Conservation (phyloP, 2,329 filamentous ascomycete species). For the Sporothrix pallida region DNA sequence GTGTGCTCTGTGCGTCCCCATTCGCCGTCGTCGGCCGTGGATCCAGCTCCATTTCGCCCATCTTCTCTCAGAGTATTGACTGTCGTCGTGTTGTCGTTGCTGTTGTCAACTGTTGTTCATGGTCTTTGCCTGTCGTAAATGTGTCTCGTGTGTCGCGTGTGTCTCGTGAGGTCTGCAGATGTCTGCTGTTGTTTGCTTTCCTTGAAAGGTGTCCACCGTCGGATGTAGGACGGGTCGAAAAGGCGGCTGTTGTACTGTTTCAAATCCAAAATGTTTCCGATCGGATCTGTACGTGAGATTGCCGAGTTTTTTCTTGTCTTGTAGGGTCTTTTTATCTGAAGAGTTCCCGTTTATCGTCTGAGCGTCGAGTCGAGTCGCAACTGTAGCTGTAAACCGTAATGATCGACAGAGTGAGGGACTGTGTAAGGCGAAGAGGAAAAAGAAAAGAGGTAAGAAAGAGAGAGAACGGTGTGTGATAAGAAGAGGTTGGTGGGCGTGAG, state of each 20-base stretch:
- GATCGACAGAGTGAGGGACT: not conserved
- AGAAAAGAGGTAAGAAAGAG: not conserved
- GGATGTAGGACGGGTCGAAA: not conserved
- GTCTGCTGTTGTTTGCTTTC: too few species aligned
- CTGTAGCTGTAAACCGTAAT: not conserved
- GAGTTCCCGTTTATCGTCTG: too few species aligned
- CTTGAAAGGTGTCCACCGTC: too few species aligned
- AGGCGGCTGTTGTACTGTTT: not conserved
- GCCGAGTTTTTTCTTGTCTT: not conserved
- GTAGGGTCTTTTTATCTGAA: too few species aligned
- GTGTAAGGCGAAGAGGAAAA: not conserved
- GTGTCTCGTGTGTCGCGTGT: too few species aligned
- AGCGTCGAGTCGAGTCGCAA: too few species aligned
- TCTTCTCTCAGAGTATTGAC: not conserved
- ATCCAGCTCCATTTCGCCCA: slow-evolving; percentile 2
- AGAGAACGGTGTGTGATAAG: not conserved
- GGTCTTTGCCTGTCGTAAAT: too few species aligned
- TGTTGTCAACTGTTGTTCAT: too few species aligned
- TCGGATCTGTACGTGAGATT: not conserved
- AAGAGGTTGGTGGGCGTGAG: not conserved
- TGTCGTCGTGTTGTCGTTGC: not conserved
- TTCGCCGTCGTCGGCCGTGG: not conserved
- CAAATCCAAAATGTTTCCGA: not conserved
- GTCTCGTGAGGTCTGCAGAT: too few species aligned
- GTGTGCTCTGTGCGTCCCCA: not conserved